Evolutionary conservation across 306 rosid species (phyloP).

Genomic region (Begonia masoniana): DNA sequence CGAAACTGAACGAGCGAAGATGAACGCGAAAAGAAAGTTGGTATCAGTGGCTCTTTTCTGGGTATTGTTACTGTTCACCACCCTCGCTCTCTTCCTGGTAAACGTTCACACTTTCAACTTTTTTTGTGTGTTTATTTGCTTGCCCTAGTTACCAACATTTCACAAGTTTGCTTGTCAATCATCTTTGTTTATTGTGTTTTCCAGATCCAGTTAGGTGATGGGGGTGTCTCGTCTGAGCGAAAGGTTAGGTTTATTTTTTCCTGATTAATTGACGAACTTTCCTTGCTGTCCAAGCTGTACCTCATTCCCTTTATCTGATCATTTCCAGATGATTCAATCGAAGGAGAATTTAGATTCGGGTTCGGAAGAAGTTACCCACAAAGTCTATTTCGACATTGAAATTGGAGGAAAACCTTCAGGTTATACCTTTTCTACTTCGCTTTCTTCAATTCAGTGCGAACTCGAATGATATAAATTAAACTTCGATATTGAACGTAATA

Average conservation of each 20-base stretch:
- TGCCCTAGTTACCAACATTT: neutral
- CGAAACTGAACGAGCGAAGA: neutral
- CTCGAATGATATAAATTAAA: no score
- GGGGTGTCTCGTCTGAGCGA: conserved; percentile 4
- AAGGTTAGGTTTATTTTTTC: conserved; percentile 2
- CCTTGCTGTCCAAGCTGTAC: conserved; percentile 1
- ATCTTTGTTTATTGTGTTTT: neutral
- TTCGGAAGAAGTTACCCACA: conserved; percentile 35
- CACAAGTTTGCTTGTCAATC: neutral
- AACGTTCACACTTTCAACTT: neutral
- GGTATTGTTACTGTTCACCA: conserved; percentile 26
- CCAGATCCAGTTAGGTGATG: conserved; percentile 4
- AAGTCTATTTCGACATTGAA: conserved; percentile 35
- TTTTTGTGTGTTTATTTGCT: neutral
- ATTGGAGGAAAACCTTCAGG: conserved; percentile 35
- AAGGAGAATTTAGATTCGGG: conserved; percentile 21
- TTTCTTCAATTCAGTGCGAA: neutral
- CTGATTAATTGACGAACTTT: neutral
- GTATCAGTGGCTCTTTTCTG: conserved; percentile 22
- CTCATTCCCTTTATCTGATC: neutral
- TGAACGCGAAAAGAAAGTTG: conserved; percentile 17
- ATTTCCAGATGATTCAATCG: conserved; percentile 12
- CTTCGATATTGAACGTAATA: no score
- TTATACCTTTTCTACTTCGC: conserved; percentile 2
- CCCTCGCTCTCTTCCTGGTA: conserved; percentile 29